Evolutionary conservation across 2,329 filamentous ascomycete species (phyloP), one percentile per base, ranked within the genome.

Genomic region (Grosmannia clavigera): DNA sequence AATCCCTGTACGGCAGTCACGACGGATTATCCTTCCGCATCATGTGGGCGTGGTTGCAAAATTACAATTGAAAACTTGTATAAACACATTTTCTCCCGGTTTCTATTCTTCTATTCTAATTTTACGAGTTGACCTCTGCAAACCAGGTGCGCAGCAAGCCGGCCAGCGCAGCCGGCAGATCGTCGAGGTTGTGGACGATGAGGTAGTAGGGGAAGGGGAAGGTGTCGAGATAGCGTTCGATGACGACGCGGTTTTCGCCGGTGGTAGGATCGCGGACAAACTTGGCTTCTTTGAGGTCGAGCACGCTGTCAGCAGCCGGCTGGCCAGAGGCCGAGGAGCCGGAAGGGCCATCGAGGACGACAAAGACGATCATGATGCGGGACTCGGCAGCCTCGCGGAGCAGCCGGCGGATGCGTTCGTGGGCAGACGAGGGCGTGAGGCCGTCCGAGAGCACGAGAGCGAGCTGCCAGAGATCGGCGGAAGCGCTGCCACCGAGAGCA

Each of bases 131-230:
- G 12, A 86, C 82, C 72, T 86, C 83, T 0, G 88, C 86, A 78
- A 99, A 96, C 95, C 95, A 99, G 65, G 95, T 95, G 74, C 92
- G 87, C 75, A 99, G 74, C 66, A 96, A 81, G 33, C 88, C 88
- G 16, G 91, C 89, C 73, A 99, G 73, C 52, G 96, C 92, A 40
- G 84, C 85, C 5, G 95, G 94, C 68, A 99, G 78, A 73, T 99
- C 94, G 68, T 87, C 85, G 55, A 99, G 85, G 75, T 97, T 85
- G 65, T 92, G 85, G 61, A 99, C 94, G 66, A 99, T 90, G 60
- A 99, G 76, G 71, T 97, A 99, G 76, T 96, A 99, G 71, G 88
- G 85, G 75, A 99, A 99, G 0, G 95, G 94, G 73, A 99, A 99
- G 9, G 85, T 87, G 71, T 99, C 95, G 66, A 99, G 81, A 71